Percentiles rank a stretch among this genome's conserved stretches.
Evolutionary conservation across 345 rosid genomes (phyloP).

Genomic region (Euphorbia lathyris): DNA sequence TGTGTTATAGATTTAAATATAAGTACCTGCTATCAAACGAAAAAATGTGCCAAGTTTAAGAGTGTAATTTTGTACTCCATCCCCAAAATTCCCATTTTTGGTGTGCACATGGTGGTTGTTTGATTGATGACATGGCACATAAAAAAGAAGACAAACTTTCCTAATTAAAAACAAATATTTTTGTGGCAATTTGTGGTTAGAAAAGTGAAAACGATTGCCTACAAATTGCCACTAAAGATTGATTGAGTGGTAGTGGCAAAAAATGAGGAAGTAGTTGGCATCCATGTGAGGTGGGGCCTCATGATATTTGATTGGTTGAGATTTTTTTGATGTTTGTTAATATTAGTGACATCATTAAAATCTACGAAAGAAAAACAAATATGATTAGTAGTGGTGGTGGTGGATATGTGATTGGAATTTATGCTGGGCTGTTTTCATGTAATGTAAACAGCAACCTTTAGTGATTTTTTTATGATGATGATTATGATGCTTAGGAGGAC

Average conservation of each 20-base stretch:
- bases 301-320: conserved; percentile 18
- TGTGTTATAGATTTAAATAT: too few relatives aligned
- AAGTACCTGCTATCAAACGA: too few relatives aligned
- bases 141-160: background rate
- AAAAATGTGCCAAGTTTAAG: too few relatives aligned
- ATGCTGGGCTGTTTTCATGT: conserved; percentile 4
- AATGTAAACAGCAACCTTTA: background rate
- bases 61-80: too few relatives aligned
- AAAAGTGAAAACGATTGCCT: conserved; percentile 2
- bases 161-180: background rate
- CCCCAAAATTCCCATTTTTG: too few relatives aligned
- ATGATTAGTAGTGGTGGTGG: conserved; percentile 10
- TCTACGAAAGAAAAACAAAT: conserved; percentile 6
- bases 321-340: conserved; percentile 15
- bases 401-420: conserved; percentile 19
- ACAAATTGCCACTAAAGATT: conserved; percentile 6
- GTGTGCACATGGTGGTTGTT: background rate
- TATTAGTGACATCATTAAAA: conserved; percentile 13
- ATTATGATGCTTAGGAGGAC: conserved; percentile 8
- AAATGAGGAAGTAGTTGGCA: conserved; percentile 12
- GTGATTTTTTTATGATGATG: conserved; percentile 6
- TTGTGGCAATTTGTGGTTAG: background rate
- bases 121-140: background rate
- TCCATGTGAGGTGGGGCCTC: conserved; percentile 18
- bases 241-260: conserved; percentile 8